Conservation (phyloP, 1,284 basidiomycete genomes). For the Melampsora americana region DNA sequence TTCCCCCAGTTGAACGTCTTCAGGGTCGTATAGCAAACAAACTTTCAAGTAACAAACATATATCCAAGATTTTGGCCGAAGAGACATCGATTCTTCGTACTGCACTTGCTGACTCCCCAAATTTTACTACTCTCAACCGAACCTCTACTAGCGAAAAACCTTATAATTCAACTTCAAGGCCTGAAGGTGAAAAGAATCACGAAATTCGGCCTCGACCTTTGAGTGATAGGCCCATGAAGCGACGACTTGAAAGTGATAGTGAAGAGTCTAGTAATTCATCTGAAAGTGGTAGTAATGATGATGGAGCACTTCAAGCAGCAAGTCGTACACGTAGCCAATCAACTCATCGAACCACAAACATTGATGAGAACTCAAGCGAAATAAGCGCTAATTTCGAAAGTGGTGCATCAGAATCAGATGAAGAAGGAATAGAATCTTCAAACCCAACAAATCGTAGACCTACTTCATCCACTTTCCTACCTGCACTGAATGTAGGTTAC, state of each 20-base stretch:
- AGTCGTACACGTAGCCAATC: no score
- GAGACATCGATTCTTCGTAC: background rate
- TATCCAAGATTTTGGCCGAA: background rate
- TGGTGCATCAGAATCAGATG: background rate
- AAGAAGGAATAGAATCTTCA: background rate
- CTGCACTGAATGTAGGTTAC: conserved; percentile 80
- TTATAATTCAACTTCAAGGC: no score
- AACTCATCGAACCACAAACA: background rate
- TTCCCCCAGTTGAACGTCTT: background rate
- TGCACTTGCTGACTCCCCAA: background rate
- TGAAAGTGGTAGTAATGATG: background rate
- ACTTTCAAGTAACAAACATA: background rate
- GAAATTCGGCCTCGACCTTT: no score
- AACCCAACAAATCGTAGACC: background rate
- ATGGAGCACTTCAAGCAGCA: no score
- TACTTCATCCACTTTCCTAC: conserved; percentile 71
- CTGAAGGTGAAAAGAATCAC: no score
- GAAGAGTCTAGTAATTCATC: no score
- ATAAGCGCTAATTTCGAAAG: no score
- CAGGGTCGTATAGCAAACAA: background rate
- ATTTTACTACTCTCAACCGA: background rate
- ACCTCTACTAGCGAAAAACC: no score
- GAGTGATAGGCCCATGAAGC: no score
- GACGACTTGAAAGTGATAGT: background rate
- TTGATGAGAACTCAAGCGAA: background rate